Base-by-base conservation (phyloP, 2,329 filamentous ascomycete species). In the Aspergillus uvarum region DNA sequence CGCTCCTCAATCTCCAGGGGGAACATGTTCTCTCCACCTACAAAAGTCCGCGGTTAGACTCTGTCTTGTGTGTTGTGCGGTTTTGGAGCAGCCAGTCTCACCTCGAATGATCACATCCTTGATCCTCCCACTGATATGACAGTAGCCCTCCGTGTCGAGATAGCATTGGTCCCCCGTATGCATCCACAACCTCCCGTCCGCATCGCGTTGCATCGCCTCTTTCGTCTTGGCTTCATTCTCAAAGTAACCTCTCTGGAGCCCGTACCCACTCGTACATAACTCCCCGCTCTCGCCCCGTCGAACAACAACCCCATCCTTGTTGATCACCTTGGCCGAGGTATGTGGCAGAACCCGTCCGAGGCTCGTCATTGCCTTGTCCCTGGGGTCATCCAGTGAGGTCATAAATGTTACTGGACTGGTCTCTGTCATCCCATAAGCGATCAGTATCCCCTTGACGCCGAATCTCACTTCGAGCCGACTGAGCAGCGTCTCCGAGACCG, bases 61-160 rank as follows among this genome's bases (percentile, higher is more conserved):
- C 2, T 22, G 22, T 22, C 22, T 22, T 22, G 22, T 22, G 22
- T 22, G 22, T 22, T 22, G 22, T 22, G 22, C 22, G 22, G 22
- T 22, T 3, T 22, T 22, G 2, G 22, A 3, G 22, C 22, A 22
- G 22, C 4, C 22, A 7, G 38, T 26, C 68, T 38, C 62, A 70
- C 86, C 88, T 69, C 88, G 78, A 59, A 90, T 90, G 58, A 90
- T 90, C 32, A 91, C 89, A 60, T 91, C 88, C 77, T 91, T 91
- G 74, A 90, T 88, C 19, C 88, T 78, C 0, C 88, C 88, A 0
- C 88, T 90, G 65, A 91, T 90, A 16, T 78, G 80, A 64, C 87
- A 89, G 68, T 89, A 89, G 0, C 87, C 88, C 5, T 83, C 74
- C 1, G 71, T 61, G 57, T 81, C 77, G 63, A 83, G 76, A 19